phyloP scores from a whole-genome alignment of 1,284 basidiomycete species.

The Rhizoctonia solani region DNA sequence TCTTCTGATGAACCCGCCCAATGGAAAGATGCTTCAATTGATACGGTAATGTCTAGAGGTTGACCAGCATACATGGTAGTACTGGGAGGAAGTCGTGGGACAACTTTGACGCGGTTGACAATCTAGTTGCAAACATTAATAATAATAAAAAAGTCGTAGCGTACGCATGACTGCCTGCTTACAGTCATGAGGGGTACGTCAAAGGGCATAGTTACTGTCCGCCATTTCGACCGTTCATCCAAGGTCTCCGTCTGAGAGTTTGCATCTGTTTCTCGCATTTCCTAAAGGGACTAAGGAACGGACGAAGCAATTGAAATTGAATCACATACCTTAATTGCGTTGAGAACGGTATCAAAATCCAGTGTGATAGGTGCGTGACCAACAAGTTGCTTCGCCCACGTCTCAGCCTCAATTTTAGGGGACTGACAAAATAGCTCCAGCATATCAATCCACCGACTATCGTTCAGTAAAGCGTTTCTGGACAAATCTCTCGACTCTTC shows the following conservation, averaged over 20 bases:
- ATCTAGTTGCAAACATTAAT: constrained; percentile 53
- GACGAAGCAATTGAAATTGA: background rate
- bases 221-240: constrained; percentile 54
- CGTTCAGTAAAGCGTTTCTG: background rate
- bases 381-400: constrained; percentile 18
- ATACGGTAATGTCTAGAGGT: constrained; percentile 66
- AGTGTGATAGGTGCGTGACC: constrained; percentile 23
- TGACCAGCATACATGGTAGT: constrained; percentile 74
- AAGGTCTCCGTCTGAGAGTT: constrained; percentile 47
- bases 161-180: constrained; percentile 43
- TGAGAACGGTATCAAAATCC: background rate
- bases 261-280: constrained; percentile 1
- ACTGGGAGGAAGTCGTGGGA: constrained; percentile 48
- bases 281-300: background rate
- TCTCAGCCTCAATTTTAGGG: background rate
- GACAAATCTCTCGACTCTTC: constrained; percentile 33
- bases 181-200: constrained; percentile 81
- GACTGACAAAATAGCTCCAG: constrained; percentile 9
- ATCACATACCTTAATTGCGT: constrained; percentile 12
- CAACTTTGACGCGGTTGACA: constrained; percentile 66
- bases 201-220: constrained; percentile 74
- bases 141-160: background rate
- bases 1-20: constrained; percentile 61
- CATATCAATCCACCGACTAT: constrained; percentile 20
- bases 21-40: constrained; percentile 69